Evolutionary conservation across 352 stramenopile genomes (phyloP), one percentile per base, ranked within the genome.

Genomic region (Phytopythium aichiense): DNA sequence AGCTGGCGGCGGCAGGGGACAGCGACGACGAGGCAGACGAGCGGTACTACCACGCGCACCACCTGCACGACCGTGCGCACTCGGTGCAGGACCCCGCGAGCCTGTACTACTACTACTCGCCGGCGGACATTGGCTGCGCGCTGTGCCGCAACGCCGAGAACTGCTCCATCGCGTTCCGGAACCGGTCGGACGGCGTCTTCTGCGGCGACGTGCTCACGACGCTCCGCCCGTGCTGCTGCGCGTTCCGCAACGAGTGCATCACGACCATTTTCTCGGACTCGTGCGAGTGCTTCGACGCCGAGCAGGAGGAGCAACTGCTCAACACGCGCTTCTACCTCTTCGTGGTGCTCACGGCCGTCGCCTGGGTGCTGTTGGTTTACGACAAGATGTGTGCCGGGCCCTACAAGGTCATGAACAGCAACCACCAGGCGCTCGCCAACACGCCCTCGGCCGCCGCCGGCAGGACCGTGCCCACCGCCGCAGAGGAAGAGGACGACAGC

Each of bases 331-430:
- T 92, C 65, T 89, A 87, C 40, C 68, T 92, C 8, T 90, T 92
- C 59, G 73, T 84, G 20, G 72, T 79, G 22, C 74, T 92, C 25
- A 88, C 80, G 11, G 40, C 74, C 42, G 61, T 90, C 42, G 75
- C 80, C 6, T 90, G 82, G 80, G 68, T 64, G 11, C 56, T 87
- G 23, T 62, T 92, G 31, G 67, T 85, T 50, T 89, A 88, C 63
- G 82, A 92, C 62, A 86, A 84, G 61, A 92, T 89, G 82, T 92
- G 82, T 35, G 67, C 69, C 2, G 77, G 78, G 0, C 80, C 80
- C 7, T 90, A 90, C 70, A 92, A 92, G 67, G 73, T 92, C 61
- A 84, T 83, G 67, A 90, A 92, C 70, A 91, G 82, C 64, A 89
- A 77, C 58, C 82, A 84, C 50, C 74, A 89, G 59, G 64, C 81